Conservation (phyloP, 2,329 filamentous ascomycete genomes). For the Phyllachora maydis region DNA sequence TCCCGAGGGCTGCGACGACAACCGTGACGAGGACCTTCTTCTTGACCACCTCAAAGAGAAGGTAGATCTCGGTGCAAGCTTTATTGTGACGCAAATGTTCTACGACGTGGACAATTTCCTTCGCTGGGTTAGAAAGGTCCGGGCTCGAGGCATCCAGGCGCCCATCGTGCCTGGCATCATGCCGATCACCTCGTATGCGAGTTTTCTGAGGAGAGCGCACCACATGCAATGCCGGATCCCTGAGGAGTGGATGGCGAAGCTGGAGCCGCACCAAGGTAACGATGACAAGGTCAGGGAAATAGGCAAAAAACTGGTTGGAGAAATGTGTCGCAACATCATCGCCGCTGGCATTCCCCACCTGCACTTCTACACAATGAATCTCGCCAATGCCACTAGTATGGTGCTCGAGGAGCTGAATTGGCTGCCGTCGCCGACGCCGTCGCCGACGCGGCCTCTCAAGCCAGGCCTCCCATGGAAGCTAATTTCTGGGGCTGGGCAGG, state of each 20-base stretch:
- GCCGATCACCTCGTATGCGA: slow-evolving; percentile 89
- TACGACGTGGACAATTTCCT: slow-evolving; percentile 95
- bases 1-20: slow-evolving; percentile 87
- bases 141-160: slow-evolving; percentile 56
- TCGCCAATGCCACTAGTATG: slow-evolving; percentile 85
- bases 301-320: slow-evolving; percentile 68
- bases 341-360: slow-evolving; percentile 67
- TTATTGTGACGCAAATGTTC: slow-evolving; percentile 98
- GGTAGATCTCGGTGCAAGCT: slow-evolving; percentile 79
- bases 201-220: slow-evolving; percentile 73
- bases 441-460: slow-evolving; percentile 55
- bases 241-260: slow-evolving; percentile 53
- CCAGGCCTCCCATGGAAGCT: slow-evolving; percentile 92
- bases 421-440: no score
- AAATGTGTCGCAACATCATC: slow-evolving; percentile 77
- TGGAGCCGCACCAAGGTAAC: slow-evolving; percentile 93
- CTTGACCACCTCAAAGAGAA: slow-evolving; percentile 94
- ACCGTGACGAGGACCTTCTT: slow-evolving; percentile 65
- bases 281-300: slow-evolving; percentile 81
- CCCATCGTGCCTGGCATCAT: slow-evolving; percentile 71
- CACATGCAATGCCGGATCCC: slow-evolving; percentile 83
- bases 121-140: slow-evolving; percentile 71
- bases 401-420: slow-evolving; percentile 77
- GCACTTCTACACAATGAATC: slow-evolving; percentile 99
- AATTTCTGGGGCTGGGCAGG: no score